Percentiles rank a stretch among this genome's conserved stretches.
Conservation (phyloP, 2,329 filamentous ascomycete genomes). For the Knoxdaviesia proteae region DNA sequence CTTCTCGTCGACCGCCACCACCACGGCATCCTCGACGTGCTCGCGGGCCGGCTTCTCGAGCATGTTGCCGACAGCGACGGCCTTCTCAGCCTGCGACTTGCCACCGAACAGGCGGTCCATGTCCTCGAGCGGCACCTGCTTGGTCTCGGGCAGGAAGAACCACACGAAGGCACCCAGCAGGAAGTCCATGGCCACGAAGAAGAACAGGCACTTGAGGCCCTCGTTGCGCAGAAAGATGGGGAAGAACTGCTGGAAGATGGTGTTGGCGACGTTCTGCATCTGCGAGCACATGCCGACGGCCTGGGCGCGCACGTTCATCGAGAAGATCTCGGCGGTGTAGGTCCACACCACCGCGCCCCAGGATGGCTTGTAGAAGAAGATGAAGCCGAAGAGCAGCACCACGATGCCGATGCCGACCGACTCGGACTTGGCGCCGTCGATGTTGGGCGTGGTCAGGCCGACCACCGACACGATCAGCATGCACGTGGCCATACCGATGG, state of each 20-base stretch:
- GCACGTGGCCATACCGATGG: constrained; percentile 45
- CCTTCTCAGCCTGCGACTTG: constrained; percentile 14
- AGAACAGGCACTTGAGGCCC: constrained; percentile 29
- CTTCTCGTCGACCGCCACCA: too few species aligned
- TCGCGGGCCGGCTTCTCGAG: too few species aligned
- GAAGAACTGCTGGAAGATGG: constrained; percentile 51
- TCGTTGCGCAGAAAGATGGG: constrained; percentile 40
- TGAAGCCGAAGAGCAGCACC: constrained; percentile 45
- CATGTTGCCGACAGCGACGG: too few species aligned
- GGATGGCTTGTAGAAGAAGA: constrained; percentile 47
- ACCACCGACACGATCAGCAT: constrained; percentile 42
- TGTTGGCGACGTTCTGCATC: constrained; percentile 43
- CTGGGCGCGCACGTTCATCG: constrained; percentile 51
- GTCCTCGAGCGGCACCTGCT: constrained; percentile 40
- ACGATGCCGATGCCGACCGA: constrained; percentile 45
- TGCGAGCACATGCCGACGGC: constrained; percentile 45
- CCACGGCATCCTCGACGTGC: too few species aligned
- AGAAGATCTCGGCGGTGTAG: constrained; percentile 49
- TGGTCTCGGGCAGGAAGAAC: constrained; percentile 45
- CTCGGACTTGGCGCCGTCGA: constrained; percentile 30
- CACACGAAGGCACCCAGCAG: constrained; percentile 35
- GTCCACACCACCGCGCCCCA: constrained; percentile 55
- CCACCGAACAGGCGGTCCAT: constrained; percentile 41
- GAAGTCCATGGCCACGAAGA: constrained; percentile 45
- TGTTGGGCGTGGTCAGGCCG: constrained; percentile 27